Percentiles rank a stretch among this genome's conserved stretches.
Evolutionary conservation across 176 grass and related monocot species (phyloP).

Genomic region (Rhipidocladum racemiflorum): DNA sequence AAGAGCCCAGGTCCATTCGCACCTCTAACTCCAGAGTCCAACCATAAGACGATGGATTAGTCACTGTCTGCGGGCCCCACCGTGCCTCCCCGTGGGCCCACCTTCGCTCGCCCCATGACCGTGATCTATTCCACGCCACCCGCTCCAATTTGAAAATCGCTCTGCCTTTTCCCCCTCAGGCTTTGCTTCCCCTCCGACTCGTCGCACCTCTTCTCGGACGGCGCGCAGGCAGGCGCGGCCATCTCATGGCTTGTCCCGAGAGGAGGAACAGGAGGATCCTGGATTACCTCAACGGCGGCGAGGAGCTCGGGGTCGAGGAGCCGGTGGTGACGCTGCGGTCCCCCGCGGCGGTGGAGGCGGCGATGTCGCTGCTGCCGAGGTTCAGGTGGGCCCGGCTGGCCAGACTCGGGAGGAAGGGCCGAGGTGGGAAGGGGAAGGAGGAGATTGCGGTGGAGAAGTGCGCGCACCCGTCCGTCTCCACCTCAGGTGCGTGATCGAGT

Average conservation of each 20-base stretch:
- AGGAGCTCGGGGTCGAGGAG: constrained; percentile 32
- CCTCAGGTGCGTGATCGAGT: constrained; percentile 14
- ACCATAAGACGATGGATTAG: background rate
- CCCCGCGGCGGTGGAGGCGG: background rate
- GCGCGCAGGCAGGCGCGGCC: background rate
- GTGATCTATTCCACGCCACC: constrained; percentile 26
- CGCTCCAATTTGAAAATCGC: constrained; percentile 50
- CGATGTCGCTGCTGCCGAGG: constrained; percentile 20
- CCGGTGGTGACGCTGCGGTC: background rate
- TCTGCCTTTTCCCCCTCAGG: background rate
- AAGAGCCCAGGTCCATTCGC: too few relatives aligned
- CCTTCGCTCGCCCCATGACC: constrained; percentile 14
- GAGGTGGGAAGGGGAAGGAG: background rate
- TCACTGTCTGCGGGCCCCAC: constrained; percentile 23
- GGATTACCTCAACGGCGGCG: constrained; percentile 62
- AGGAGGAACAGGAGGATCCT: constrained; percentile 32
- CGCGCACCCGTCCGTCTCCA: background rate
- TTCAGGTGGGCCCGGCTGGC: constrained; percentile 38
- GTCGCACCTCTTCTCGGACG: background rate
- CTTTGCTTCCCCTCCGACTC: background rate
- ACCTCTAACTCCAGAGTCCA: background rate
- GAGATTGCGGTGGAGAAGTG: background rate
- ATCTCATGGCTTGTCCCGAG: background rate
- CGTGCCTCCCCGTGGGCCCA: background rate
- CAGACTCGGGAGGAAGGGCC: constrained; percentile 1